These are phyloP conservation scores for Cymbomonas tetramitiformis DNA, from an alignment of 139 green algal species.

Conservation along the genomic window DNA sequence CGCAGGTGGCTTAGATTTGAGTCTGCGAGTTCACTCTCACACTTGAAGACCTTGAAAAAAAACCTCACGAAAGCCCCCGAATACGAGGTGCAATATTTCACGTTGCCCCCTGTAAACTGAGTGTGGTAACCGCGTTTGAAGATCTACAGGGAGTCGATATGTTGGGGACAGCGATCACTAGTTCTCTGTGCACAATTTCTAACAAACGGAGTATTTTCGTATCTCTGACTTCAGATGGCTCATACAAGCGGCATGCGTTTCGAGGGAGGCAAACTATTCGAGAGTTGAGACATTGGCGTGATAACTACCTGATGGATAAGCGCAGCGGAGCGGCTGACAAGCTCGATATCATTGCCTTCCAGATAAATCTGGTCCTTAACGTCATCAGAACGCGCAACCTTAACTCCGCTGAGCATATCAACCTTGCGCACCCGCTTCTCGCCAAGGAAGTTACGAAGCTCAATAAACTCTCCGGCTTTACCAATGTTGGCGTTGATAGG, in stretches of 20 bases:
- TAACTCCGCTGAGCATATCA: conserved; percentile 77
- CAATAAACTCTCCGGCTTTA: conserved; percentile 42
- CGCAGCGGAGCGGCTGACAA: conserved; percentile 66
- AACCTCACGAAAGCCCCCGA: no score
- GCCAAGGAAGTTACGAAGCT: conserved; percentile 98
- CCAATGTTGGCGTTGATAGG: conserved; percentile 97
- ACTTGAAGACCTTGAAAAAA: no score
- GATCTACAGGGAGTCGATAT: no score
- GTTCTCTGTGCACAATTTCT: no score
- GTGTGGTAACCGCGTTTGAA: no score
- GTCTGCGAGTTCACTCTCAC: no score
- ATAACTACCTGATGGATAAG: conserved; percentile 89
- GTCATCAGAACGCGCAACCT: conserved; percentile 42
- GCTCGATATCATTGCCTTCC: conserved; percentile 84
- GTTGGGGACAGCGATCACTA: no score
- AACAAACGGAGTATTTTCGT: no score
- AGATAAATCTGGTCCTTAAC: conserved; percentile 97
- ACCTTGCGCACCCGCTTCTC: conserved; percentile 92
- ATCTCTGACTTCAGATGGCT: no score
- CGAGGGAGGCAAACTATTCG: neutral
- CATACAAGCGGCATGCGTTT: neutral
- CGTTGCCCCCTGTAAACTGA: no score
- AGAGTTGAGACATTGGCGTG: conserved; percentile 43
- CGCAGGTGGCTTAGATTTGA: no score
- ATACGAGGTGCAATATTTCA: no score